Base-by-base conservation (phyloP, 768 basidiomycete genomes). In the Termitomyces sp. region DNA sequence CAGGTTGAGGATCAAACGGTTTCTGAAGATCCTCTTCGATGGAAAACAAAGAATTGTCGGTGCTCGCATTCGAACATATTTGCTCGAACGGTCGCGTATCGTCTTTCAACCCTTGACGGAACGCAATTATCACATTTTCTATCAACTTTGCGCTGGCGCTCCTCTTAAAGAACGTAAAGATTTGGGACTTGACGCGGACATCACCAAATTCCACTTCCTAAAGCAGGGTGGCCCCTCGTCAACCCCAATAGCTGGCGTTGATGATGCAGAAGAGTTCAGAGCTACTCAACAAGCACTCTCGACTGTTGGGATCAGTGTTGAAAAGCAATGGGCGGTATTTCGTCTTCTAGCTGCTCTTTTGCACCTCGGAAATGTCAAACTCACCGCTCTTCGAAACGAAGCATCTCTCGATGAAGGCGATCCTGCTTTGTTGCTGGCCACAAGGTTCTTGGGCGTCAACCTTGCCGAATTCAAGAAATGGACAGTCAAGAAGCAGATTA, bases 51-150 rank as follows among this genome's bases (percentile, higher is more conserved):
- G 95, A 67, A 99, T 99, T 61, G 94, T 98, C 58, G 97, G 97
- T 47, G 97, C 97, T 5, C 86, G 96, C n/a, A 98, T 99, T 63
- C 86, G 97, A 63, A 99, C 97, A 50, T 99, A 99, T 75, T 84
- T 99, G 29, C 78, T 99, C 58, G 97, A 99, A 68, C 92, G 97
- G 39, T 98, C 97, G 38, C 87, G 97, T 57, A 89, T 99, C 58
- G 95, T 98, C 54, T 98, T 96, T 71, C 97, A 99, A 70, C 96
- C 97, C 16, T 78, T 90, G 55, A 94, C 91, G 41, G 97, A 99
- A 70, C 86, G 97, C 56, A 99, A 99, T 73, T 99, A 98, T 73
- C 97, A 99, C 71, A 98, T 99, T 63, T 99, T 99, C 79, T 98
- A 99, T 73, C 97, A 99, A 68, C 77, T 99, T n/a, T 94, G 96